Conservation (phyloP, 2,329 filamentous ascomycete genomes). For the Fusarium sororula region DNA sequence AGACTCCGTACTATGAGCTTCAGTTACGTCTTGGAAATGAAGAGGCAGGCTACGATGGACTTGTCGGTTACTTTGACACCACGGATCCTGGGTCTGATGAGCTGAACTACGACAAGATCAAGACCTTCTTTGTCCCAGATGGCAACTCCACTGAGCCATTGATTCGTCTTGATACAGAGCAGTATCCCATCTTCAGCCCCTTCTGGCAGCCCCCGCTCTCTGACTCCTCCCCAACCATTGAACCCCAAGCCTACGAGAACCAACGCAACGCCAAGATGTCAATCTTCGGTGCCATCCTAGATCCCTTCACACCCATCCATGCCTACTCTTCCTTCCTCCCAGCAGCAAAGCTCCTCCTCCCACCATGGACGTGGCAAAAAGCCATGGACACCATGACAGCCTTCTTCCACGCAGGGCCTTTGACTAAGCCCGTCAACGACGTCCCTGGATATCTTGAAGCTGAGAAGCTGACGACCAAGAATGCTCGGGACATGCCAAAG, state of each 20-base stretch:
- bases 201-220: constrained; percentile 37
- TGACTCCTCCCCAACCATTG: background rate
- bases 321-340: constrained; percentile 49
- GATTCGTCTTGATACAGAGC: background rate
- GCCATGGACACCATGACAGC: constrained; percentile 51
- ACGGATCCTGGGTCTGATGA: constrained; percentile 1
- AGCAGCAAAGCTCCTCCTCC: constrained; percentile 39
- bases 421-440: constrained; percentile 38
- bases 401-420: constrained; percentile 52
- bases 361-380: constrained; percentile 49
- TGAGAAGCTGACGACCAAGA: background rate
- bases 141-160: background rate
- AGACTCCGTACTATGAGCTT: constrained; percentile 45
- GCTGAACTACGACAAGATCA: constrained; percentile 38
- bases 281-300: constrained; percentile 46
- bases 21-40: constrained; percentile 50
- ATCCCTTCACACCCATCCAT: constrained; percentile 51
- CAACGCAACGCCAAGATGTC: constrained; percentile 19
- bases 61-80: constrained; percentile 51
- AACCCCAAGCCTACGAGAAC: background rate
- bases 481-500: background rate
- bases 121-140: constrained; percentile 40
- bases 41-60: constrained; percentile 47
- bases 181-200: constrained; percentile 41
- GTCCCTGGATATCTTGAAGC: constrained; percentile 6